phyloP scores from a whole-genome alignment of 2,329 filamentous ascomycete species.

The Corinectria fuckeliana region DNA sequence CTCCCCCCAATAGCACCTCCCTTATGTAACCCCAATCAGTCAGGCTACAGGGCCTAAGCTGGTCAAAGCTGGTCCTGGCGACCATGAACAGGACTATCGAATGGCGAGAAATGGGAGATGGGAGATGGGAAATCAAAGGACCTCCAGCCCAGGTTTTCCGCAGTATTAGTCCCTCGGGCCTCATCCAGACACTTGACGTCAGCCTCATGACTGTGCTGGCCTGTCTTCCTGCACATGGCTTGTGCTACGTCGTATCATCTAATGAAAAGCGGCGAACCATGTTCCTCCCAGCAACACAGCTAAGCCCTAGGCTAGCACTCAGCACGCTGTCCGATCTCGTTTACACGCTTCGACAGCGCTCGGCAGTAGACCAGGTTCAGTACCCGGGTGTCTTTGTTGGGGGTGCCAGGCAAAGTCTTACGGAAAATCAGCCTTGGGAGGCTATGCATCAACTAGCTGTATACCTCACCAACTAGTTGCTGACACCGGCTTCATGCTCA shows the following conservation, averaged over 20 bases:
- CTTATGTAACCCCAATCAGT: too few species aligned
- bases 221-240: conserved; percentile 7
- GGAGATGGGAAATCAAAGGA: background rate
- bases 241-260: background rate
- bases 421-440: conserved; percentile 15
- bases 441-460: background rate
- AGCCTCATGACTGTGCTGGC: background rate
- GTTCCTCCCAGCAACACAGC: conserved; percentile 4
- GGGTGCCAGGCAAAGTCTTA: background rate
- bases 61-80: background rate
- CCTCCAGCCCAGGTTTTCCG: background rate
- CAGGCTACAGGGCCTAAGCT: background rate
- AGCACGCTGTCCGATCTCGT: conserved; percentile 8
- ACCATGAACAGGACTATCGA: background rate
- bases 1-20: too few species aligned
- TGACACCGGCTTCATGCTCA: conserved; percentile 4
- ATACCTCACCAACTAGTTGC: conserved; percentile 2
- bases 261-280: background rate
- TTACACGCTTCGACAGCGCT: conserved; percentile 22
- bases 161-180: background rate
- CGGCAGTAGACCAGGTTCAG: conserved; percentile 16
- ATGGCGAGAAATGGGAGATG: too few species aligned
- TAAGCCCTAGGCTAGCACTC: conserved; percentile 22
- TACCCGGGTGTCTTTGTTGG: background rate
- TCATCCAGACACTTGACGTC: background rate